These are phyloP conservation scores for Fusarium gaditjirri DNA, from an alignment of 2,329 filamentous ascomycete species.

Conservation along the genomic window DNA sequence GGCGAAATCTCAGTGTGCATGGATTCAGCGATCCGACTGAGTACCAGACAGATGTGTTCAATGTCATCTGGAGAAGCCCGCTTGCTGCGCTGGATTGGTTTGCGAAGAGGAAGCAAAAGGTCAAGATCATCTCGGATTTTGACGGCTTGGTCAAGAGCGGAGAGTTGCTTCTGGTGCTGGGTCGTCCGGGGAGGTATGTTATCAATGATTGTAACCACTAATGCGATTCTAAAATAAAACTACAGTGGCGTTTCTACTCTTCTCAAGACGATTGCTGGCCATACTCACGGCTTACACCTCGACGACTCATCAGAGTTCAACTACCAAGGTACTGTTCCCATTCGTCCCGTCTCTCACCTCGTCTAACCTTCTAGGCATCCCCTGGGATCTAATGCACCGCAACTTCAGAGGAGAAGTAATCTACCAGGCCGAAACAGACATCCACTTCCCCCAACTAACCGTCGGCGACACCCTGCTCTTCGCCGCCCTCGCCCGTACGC, in stretches of 20 bases:
- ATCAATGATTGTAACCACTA: neutral
- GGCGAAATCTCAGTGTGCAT: slow-evolving; percentile 71
- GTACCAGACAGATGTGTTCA: slow-evolving; percentile 72
- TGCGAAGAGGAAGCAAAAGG: slow-evolving; percentile 63
- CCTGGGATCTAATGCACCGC: slow-evolving; percentile 35
- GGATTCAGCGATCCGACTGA: slow-evolving; percentile 73
- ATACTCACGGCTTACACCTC: slow-evolving; percentile 79
- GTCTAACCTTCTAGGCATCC: slow-evolving; percentile 22
- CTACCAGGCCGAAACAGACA: slow-evolving; percentile 84
- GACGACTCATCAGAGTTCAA: slow-evolving; percentile 77
- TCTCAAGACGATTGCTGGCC: slow-evolving; percentile 81
- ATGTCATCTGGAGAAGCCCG: slow-evolving; percentile 61
- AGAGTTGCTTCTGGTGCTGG: slow-evolving; percentile 78
- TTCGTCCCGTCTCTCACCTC: accelerated
- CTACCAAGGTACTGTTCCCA: slow-evolving; percentile 68
- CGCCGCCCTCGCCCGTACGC: slow-evolving; percentile 74
- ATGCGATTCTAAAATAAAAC: neutral
- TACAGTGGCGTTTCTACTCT: slow-evolving; percentile 79
- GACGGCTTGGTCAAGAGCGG: slow-evolving; percentile 73
- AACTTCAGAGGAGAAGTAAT: slow-evolving; percentile 77
- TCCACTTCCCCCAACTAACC: slow-evolving; percentile 78
- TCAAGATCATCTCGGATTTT: slow-evolving; percentile 73
- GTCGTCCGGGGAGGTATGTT: slow-evolving; percentile 55
- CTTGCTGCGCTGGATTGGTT: slow-evolving; percentile 58
- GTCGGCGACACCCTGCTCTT: slow-evolving; percentile 82